Conservation (phyloP, 306 rosid species). For the Senna siamea region DNA sequence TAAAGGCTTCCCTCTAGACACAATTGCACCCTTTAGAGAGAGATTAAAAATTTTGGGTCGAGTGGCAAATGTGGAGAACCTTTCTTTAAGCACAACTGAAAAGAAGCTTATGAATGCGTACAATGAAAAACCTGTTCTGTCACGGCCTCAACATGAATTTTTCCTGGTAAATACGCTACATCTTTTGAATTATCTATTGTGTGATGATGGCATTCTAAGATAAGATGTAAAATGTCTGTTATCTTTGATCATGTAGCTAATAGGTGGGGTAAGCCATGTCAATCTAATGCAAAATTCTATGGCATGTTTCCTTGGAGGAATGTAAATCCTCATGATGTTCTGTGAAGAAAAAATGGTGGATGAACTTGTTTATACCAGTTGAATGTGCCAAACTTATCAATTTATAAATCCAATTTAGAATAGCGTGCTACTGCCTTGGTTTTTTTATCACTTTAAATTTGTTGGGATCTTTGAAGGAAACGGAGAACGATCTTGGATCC, state of each 20-base stretch:
- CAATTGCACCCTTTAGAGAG: slow-evolving; percentile 86
- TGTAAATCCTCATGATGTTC: not conserved
- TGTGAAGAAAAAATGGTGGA: not conserved
- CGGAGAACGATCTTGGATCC: not conserved
- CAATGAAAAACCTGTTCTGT: slow-evolving; percentile 96
- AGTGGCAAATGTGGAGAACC: slow-evolving; percentile 80
- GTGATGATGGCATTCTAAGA: not conserved
- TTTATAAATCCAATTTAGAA: not conserved
- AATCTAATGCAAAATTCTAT: not conserved
- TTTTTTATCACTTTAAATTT: not conserved
- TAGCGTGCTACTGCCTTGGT: not conserved
- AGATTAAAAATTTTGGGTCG: slow-evolving; percentile 89
- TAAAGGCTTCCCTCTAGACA: slow-evolving; percentile 87
- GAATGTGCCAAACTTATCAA: not conserved
- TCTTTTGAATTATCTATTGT: not conserved
- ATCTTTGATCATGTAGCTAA: not conserved
- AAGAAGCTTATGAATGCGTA: slow-evolving; percentile 90
- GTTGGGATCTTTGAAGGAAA: not conserved
- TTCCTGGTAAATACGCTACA: slow-evolving; percentile 60
- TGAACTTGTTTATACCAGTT: not conserved
- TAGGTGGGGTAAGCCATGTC: not conserved
- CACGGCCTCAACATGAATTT: slow-evolving; percentile 98
- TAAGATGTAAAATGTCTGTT: not conserved
- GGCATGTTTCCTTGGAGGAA: not conserved
- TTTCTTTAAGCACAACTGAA: slow-evolving; percentile 73